These are phyloP conservation scores for Curvularia spicifera DNA, from an alignment of 2,329 filamentous ascomycete species.

Conservation along the genomic window DNA sequence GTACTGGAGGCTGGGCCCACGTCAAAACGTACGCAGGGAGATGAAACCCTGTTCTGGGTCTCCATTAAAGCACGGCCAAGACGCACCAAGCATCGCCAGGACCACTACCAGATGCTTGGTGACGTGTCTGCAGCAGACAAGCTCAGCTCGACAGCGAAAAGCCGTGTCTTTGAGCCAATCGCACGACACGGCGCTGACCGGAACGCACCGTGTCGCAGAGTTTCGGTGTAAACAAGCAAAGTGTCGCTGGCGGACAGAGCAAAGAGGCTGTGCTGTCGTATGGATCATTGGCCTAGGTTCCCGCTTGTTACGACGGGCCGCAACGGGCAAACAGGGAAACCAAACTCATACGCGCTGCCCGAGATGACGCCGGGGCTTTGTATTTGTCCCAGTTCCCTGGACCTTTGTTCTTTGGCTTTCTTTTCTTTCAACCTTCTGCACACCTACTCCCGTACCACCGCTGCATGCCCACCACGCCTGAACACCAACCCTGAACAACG, in stretches of 20 bases:
- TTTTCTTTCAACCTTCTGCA: constrained; percentile 7
- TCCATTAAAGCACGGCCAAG: constrained; percentile 24
- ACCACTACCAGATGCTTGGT: constrained; percentile 29
- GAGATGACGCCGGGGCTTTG: constrained; percentile 28
- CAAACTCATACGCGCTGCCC: constrained; percentile 1
- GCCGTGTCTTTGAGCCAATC: background rate
- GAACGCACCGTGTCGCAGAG: constrained; percentile 2
- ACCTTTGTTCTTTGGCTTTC: background rate
- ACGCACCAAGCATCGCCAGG: constrained; percentile 34
- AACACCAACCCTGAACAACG: constrained; percentile 17
- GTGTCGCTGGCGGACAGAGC: constrained; percentile 16
- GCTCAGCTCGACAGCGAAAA: constrained; percentile 8
- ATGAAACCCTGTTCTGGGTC: constrained; percentile 21
- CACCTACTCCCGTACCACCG: constrained; percentile 5
- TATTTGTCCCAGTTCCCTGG: constrained; percentile 1
- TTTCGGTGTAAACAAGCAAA: constrained; percentile 16
- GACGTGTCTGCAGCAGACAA: constrained; percentile 28
- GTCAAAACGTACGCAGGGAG: constrained; percentile 27
- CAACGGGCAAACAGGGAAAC: constrained; percentile 33
- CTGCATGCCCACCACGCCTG: constrained; percentile 17
- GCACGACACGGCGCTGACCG: constrained; percentile 3
- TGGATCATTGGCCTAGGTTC: no score
- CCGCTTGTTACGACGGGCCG: constrained; percentile 9
- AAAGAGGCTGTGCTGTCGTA: constrained; percentile 8
- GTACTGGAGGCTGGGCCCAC: constrained; percentile 19